Evolutionary conservation across 176 grass and related monocot species (phyloP).

Genomic region (Ensete ventricosum): DNA sequence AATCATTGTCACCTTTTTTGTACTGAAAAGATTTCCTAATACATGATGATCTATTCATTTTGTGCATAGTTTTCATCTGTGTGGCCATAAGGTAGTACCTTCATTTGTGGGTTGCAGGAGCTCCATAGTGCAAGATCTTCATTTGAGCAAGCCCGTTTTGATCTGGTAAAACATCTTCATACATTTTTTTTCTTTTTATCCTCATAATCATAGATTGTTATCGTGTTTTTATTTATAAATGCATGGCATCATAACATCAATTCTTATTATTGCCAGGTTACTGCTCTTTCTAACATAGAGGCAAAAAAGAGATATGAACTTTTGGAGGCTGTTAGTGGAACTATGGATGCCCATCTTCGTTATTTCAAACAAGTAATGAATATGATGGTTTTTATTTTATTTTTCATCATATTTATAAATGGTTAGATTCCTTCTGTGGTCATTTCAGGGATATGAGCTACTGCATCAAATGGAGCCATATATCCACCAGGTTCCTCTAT

Average conservation of each 20-base stretch:
- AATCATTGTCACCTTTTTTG: not conserved
- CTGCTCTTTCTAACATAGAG: conserved; percentile 90
- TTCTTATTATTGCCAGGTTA: conserved; percentile 40
- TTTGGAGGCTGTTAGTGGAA: conserved; percentile 98
- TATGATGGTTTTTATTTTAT: too few species aligned
- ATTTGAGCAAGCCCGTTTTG: conserved; percentile 95
- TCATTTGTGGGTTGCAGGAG: conserved; percentile 39
- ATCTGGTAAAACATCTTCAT: conserved; percentile 41
- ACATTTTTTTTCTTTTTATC: not conserved
- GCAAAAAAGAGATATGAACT: conserved; percentile 99
- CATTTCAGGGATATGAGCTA: too few species aligned
- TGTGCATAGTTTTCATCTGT: not conserved
- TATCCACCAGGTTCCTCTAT: conserved; percentile 37
- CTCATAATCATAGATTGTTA: not conserved
- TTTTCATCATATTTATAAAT: too few species aligned
- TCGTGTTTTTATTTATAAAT: not conserved
- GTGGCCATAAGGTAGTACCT: not conserved
- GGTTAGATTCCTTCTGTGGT: too few species aligned
- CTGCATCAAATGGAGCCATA: too few species aligned
- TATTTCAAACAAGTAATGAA: conserved; percentile 20
- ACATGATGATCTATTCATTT: not conserved
- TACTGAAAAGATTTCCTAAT: not conserved
- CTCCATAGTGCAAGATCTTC: conserved; percentile 84
- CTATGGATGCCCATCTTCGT: conserved; percentile 98
- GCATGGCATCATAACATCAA: conserved; percentile 4